Evolutionary conservation across 805 yeast species (phyloP).

Genomic region (Ogataea pignaliae): DNA sequence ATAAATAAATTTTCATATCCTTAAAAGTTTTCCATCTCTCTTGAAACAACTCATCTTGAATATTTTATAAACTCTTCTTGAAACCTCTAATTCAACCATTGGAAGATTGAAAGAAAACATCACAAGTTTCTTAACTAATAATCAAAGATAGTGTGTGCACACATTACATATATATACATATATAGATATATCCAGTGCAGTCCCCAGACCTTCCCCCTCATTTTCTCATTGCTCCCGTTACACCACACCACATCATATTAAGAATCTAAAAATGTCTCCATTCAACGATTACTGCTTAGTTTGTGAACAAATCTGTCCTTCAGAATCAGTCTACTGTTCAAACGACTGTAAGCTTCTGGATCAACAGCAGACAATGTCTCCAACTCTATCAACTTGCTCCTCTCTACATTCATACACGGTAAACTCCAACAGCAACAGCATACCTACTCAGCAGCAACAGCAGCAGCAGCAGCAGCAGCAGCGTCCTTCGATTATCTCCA

Average conservation of each 20-base stretch:
- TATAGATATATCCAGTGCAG: no score
- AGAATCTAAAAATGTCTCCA: slow-evolving; percentile 36
- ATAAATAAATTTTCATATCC: no score
- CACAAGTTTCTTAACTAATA: no score
- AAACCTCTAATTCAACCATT: no score
- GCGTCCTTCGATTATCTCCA: slow-evolving; percentile 8
- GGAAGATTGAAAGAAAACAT: no score
- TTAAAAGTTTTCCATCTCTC: no score
- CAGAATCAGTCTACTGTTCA: slow-evolving; percentile 31
- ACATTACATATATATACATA: no score
- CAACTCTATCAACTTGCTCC: slow-evolving; percentile 21
- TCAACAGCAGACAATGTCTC: slow-evolving; percentile 19
- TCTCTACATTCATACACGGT: slow-evolving; percentile 8
- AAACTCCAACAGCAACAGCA: not conserved
- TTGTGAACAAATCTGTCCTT: slow-evolving; percentile 30
- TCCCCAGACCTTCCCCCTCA: no score
- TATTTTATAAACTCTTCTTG: no score
- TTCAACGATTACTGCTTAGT: slow-evolving; percentile 34
- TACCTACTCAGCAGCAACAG: no score
- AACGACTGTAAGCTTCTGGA: slow-evolving; percentile 26
- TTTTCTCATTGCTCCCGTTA: not conserved
- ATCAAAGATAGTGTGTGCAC: no score
- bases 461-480: slow-evolving; percentile 3
- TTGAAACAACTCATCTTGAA: no score
- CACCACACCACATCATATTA: not conserved